A percentile compares a stretch with the other conserved stretches of the same genome.
These are phyloP conservation scores for Botrytis porri DNA, from an alignment of 2,329 filamentous ascomycete species.

Conservation along the genomic window DNA sequence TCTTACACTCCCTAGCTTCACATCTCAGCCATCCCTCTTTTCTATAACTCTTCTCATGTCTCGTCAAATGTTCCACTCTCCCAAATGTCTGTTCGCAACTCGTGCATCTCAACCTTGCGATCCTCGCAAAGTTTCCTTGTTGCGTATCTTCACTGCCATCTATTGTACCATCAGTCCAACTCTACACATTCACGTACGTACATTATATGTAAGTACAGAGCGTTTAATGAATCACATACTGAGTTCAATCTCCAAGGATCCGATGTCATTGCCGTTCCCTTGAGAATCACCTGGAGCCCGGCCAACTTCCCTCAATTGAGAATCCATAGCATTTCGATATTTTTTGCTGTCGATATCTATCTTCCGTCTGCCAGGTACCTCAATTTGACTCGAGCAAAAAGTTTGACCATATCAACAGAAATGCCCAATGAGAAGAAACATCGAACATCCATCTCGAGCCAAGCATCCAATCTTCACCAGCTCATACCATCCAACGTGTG, in stretches of 20 bases:
- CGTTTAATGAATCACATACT: background rate
- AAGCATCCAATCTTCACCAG: background rate
- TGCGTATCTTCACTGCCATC: background rate
- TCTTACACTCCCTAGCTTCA: background rate
- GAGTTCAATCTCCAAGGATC: background rate
- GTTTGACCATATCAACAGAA: background rate
- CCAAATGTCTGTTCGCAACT: slow-evolving; percentile 1
- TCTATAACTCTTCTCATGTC: background rate
- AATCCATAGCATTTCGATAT: background rate
- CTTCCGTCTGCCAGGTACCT: background rate
- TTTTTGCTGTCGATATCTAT: background rate
- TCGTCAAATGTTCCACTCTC: slow-evolving; percentile 10
- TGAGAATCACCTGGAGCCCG: background rate
- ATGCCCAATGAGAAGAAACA: background rate
- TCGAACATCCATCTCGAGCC: background rate
- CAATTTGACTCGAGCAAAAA: background rate
- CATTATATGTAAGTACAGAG: background rate
- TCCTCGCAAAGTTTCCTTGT: background rate
- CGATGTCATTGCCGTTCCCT: background rate
- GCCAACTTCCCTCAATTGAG: background rate
- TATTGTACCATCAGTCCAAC: background rate
- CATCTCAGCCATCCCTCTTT: slow-evolving; percentile 1
- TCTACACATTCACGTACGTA: background rate
- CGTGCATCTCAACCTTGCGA: background rate
- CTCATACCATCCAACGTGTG: background rate